Conservation (phyloP, 2,329 filamentous ascomycete genomes). For the Myriosclerotinia curreyana region DNA sequence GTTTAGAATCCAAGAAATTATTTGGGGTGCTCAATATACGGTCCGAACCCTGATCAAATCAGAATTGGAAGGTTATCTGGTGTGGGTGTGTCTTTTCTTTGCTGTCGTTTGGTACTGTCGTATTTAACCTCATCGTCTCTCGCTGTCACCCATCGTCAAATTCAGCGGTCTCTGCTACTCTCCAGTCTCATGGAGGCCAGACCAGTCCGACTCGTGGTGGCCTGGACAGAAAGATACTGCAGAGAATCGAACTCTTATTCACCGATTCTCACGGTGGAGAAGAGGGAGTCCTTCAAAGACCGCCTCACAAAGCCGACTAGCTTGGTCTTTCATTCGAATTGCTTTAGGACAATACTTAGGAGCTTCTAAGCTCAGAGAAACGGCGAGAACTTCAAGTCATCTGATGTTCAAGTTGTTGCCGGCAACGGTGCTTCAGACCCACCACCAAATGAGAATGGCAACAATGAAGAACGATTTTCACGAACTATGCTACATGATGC, state of each 20-base stretch:
- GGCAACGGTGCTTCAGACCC: neutral
- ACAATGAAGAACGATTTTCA: neutral
- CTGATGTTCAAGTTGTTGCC: too few relatives aligned
- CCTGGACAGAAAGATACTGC: too few relatives aligned
- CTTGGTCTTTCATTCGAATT: too few relatives aligned
- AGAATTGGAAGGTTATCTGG: neutral
- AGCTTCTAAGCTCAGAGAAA: too few relatives aligned
- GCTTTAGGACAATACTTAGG: too few relatives aligned
- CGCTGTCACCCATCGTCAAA: neutral
- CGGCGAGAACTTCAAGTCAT: too few relatives aligned
- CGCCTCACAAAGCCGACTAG: too few relatives aligned
- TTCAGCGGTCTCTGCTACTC: neutral
- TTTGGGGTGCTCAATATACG: too few relatives aligned
- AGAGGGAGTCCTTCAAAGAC: too few relatives aligned
- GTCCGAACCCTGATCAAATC: neutral
- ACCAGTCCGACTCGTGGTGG: neutral
- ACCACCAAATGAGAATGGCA: neutral
- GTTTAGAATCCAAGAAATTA: too few relatives aligned
- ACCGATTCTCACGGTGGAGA: neutral
- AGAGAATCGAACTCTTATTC: neutral
- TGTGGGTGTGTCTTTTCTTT: neutral
- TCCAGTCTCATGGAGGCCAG: neutral
- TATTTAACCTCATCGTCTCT: neutral
- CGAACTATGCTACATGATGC: too few relatives aligned
- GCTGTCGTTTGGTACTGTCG: neutral